These are phyloP conservation scores for Geotrichum klebahnii DNA, from an alignment of 1,139 yeast genomes.

Conservation along the genomic window DNA sequence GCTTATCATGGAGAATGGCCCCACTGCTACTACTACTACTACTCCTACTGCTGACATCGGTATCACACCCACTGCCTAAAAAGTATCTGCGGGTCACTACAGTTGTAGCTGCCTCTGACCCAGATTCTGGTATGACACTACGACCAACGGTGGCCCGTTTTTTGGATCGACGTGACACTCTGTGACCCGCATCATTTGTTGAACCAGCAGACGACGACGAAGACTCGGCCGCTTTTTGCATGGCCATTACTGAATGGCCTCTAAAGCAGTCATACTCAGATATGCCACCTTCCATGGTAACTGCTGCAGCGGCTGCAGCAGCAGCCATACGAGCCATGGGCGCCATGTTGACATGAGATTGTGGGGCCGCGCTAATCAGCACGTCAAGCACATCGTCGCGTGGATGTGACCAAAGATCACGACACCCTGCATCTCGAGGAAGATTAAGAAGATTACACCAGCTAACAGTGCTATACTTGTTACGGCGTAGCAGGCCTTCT, in stretches of 20 bases:
- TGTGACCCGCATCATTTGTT: too few relatives aligned
- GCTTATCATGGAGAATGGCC: too few relatives aligned
- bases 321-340: constrained; percentile 1
- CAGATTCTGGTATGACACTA: too few relatives aligned
- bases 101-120: too few relatives aligned
- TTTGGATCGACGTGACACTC: too few relatives aligned
- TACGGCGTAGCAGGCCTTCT: constrained; percentile 10
- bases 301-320: constrained; percentile 5
- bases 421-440: constrained; percentile 10
- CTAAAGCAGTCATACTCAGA: constrained; percentile 9
- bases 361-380: neutral
- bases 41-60: neutral
- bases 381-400: constrained; percentile 8
- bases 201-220: too few relatives aligned
- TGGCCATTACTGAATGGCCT: constrained; percentile 4
- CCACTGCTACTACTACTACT: too few relatives aligned
- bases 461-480: constrained; percentile 8
- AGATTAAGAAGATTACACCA: constrained; percentile 15
- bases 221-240: too few relatives aligned
- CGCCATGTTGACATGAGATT: neutral
- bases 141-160: too few relatives aligned
- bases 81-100: too few relatives aligned
- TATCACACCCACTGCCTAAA: too few relatives aligned
- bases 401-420: constrained; percentile 14
- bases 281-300: neutral